A percentile compares a stretch with the other conserved stretches of the same genome.
phyloP scores from a whole-genome alignment of 78 protist species.

The Dictyostelium intermedium region DNA sequence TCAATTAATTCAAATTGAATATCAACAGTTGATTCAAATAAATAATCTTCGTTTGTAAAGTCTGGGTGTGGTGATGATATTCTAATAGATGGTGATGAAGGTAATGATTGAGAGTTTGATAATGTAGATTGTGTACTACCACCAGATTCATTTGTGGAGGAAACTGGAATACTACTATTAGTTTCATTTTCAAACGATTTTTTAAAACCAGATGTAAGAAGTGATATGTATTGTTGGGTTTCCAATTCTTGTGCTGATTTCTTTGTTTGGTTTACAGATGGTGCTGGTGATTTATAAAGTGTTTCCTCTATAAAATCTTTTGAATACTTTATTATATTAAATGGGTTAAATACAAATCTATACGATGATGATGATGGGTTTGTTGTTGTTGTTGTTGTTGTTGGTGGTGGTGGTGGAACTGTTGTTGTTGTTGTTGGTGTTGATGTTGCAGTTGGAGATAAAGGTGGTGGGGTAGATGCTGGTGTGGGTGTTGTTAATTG shows the following conservation, averaged over 20 bases:
- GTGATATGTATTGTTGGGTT: conserved; percentile 17
- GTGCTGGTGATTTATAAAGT: conserved; percentile 54
- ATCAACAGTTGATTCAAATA: neutral
- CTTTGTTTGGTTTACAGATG: neutral
- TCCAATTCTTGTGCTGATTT: neutral
- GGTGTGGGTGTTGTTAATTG: neutral
- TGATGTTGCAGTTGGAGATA: neutral
- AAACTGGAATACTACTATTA: neutral
- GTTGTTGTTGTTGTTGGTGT: neutral
- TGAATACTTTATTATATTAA: conserved; percentile 59
- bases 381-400: neutral
- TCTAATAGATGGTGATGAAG: neutral
- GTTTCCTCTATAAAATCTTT: conserved; percentile 71
- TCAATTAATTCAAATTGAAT: neutral
- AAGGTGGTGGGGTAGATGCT: neutral
- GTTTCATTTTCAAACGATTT: conserved; percentile 18
- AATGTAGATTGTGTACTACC: neutral
- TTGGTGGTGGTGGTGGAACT: neutral
- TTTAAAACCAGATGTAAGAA: conserved; percentile 23
- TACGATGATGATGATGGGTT: neutral
- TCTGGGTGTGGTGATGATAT: neutral
- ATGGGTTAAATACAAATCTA: conserved; percentile 44
- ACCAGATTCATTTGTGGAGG: neutral
- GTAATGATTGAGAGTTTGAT: neutral
- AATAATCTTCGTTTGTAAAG: conserved; percentile 19